Evolutionary conservation across 805 yeast species (phyloP), one percentile per base, ranked within the genome.

Genomic region (Starmera pachycereana): DNA sequence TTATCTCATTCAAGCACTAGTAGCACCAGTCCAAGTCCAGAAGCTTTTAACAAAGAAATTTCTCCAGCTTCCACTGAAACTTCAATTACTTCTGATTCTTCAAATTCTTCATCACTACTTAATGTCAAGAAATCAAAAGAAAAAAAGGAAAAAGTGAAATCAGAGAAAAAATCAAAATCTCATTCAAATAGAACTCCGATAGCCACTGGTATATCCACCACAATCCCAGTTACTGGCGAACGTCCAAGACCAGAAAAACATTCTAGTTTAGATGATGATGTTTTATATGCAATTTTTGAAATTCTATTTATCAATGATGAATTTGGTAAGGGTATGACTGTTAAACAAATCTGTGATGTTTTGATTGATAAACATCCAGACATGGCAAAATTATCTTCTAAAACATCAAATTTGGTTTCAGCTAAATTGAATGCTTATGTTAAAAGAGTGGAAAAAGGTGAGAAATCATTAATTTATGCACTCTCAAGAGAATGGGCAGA

Each of bases 401-500:
- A 84, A 53, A 79, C 90, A 12, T 81, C 90, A 22, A 84, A 84
- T 55, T 60, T 84, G 48, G 89, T 84, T 3, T 74, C 84, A 48
- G 95, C 95, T 14, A 84, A 84, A 56, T 65, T 84, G 49, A 84
- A 84, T 56, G 92, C 92, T 14, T 84, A 84, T 54, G 92, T 84
- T 36, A 84, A 84, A 56, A 73, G 89, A 51, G 83, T 84, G 28
- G 94, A 84, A 56, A 83, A 83, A 54, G 92, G 92, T 48, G 94
- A 84, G 56, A 69, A 76, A 45, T 71, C 76, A 34, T 67, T 84
- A 51, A 72, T 72, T 42, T 84, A 84, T 58, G 86, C 90, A 14
- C 62, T 84, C 34, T 78, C 87, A 1, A 74, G 95, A 62, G 92
- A 84, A 58, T 84, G 95, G 95, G 90, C 94, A 4, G 90, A 83